Evolutionary conservation across 2,329 filamentous ascomycete genomes (phyloP).

Genomic region (Fusarium torulosum): DNA sequence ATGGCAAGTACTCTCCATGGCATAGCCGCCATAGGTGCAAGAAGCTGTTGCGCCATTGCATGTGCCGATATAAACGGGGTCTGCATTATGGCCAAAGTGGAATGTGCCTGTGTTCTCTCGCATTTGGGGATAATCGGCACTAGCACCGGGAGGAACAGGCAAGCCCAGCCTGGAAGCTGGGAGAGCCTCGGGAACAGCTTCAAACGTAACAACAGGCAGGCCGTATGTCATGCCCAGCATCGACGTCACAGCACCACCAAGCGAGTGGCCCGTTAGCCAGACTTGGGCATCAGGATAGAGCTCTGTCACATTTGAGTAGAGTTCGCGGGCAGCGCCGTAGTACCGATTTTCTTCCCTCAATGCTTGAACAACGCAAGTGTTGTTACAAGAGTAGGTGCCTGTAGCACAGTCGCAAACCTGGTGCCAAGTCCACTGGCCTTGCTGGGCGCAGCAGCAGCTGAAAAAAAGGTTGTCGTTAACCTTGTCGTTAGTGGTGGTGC

Average conservation of each 20-base stretch:
- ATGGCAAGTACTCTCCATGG: conserved; percentile 93
- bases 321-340: conserved; percentile 87
- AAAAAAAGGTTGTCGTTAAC: conserved; percentile 98
- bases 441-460: conserved; percentile 96
- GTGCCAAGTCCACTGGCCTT: conserved; percentile 89
- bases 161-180: conserved; percentile 87
- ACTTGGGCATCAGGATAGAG: conserved; percentile 87
- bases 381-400: conserved; percentile 89
- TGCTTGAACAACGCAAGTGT: conserved; percentile 84
- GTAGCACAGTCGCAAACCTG: conserved; percentile 95
- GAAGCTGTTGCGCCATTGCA: conserved; percentile 91
- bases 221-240: conserved; percentile 92
- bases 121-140: conserved; percentile 77
- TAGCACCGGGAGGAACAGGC: conserved; percentile 82
- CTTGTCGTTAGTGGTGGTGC: conserved; percentile 97
- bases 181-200: conserved; percentile 91
- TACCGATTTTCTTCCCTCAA: conserved; percentile 88
- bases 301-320: conserved; percentile 92
- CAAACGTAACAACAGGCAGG: conserved; percentile 89
- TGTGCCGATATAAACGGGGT: conserved; percentile 93
- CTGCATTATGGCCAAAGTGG: conserved; percentile 95
- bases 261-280: conserved; percentile 92
- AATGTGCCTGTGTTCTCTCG: conserved; percentile 81
- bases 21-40: conserved; percentile 93
- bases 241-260: conserved; percentile 91